Evolutionary conservation across 164 flowering plant genomes (phyloP), one percentile per base, ranked within the genome.

Genomic region (Magnolia sinica): DNA sequence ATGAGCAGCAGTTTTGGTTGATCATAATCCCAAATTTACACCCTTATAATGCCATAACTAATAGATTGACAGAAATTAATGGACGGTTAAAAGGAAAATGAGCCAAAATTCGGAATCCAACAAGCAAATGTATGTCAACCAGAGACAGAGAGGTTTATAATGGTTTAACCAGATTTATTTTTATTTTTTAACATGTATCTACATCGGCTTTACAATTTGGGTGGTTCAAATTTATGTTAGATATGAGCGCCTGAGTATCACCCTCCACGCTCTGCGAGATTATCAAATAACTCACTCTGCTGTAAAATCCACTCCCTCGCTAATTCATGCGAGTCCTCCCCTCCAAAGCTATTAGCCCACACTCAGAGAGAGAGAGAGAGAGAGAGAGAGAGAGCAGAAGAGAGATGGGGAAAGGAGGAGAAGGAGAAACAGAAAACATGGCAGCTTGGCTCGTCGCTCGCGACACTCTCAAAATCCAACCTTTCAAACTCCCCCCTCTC

Each of bases 371-470:
- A 24, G 27, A 24, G 66, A 64, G 66, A 64, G 66, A 64, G 66
- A 68, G 50, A 13, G 13, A 68, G 49, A 24, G 45, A 68, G 50
- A 24, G 70, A 13, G 70, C 24, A 24, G 27, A 24, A 24, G 27
- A 24, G 70, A 68, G 45, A 51, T 51, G 64, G 74, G 64, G 29
- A 72, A 52, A 72, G 74, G 82, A 50, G 23, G 70, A 23, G 76
- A 74, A 4, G 86, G 55, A 37, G 89, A 70, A 58, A 84, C 51
- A 27, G 91, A 85, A 78, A 96, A 96, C 88, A 90, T 92, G 98
- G 98, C 98, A 24, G 99, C 96, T 79, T 96, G 99, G 99, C 95
- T 94, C 72, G 64, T 92, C 61, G 98, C 91, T 67, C 69, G 88
- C 73, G 90, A 94, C 74, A 86, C 70, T 59, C 91, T 96, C 84